Percentiles rank a stretch among this genome's conserved stretches.
Evolutionary conservation across 2,329 filamentous ascomycete genomes (phyloP).

Genomic region (Colletotrichum sansevieriae): DNA sequence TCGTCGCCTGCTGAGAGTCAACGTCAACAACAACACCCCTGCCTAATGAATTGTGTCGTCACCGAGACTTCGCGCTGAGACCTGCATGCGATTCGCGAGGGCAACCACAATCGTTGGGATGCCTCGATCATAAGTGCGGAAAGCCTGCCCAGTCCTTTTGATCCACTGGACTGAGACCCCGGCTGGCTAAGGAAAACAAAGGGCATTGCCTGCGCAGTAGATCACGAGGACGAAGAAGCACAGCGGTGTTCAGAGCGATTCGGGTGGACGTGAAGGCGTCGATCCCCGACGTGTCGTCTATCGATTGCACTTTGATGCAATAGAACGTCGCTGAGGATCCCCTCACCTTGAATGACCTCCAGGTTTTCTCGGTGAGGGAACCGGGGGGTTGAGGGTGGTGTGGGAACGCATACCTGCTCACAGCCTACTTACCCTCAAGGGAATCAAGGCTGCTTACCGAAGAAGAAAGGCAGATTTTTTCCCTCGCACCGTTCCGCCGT

Average conservation of each 20-base stretch:
- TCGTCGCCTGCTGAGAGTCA: neutral
- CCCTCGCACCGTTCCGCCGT: neutral
- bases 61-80: constrained; percentile 21
- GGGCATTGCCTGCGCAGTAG: neutral
- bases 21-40: neutral
- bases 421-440: neutral
- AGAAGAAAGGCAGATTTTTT: constrained; percentile 6
- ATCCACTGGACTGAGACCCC: constrained; percentile 1
- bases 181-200: neutral
- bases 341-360: constrained; percentile 14
- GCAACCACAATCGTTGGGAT: neutral
- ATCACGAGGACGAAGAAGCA: neutral
- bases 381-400: neutral
- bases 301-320: constrained; percentile 2
- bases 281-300: neutral
- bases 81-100: constrained; percentile 14
- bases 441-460: constrained; percentile 11
- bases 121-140: constrained; percentile 28
- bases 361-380: constrained; percentile 16
- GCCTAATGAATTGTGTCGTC: neutral
- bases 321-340: neutral
- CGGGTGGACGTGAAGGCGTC: neutral
- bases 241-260: neutral
- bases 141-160: constrained; percentile 11
- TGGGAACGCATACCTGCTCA: neutral